These are phyloP conservation scores for Canna indica DNA, from an alignment of 176 grass and related monocot species.

Conservation along the genomic window DNA sequence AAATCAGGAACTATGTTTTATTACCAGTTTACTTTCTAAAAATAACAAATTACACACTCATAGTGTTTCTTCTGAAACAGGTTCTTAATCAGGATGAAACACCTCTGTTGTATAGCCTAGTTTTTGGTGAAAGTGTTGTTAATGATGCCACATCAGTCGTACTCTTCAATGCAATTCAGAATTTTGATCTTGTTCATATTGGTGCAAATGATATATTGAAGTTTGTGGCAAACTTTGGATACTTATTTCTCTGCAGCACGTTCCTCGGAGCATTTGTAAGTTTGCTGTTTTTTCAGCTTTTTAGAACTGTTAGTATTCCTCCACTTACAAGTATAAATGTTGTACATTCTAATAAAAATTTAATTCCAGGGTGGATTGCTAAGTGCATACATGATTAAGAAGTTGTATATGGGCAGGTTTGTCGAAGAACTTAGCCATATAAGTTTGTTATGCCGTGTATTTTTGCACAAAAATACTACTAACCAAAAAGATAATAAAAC, in stretches of 20 bases:
- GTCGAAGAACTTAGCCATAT: not conserved
- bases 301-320: not conserved
- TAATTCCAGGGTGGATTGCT: slow-evolving; percentile 67
- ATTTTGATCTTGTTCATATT: slow-evolving; percentile 58
- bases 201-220: slow-evolving; percentile 43
- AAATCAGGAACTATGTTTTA: not conserved
- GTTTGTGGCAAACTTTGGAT: slow-evolving; percentile 55
- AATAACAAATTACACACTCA: not conserved
- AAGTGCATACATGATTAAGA: slow-evolving; percentile 91
- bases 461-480: not conserved
- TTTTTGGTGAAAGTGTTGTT: slow-evolving; percentile 95
- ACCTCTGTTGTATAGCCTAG: slow-evolving; percentile 73
- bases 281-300: not conserved
- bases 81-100: slow-evolving; percentile 95
- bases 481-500: not conserved
- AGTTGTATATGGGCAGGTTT: slow-evolving; percentile 93
- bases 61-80: slow-evolving; percentile 30
- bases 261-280: slow-evolving; percentile 93
- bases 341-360: too few relatives aligned
- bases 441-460: not conserved
- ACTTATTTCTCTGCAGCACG: slow-evolving; percentile 82
- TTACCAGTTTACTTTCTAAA: not conserved
- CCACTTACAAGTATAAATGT: not conserved
- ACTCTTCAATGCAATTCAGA: slow-evolving; percentile 94
- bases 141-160: slow-evolving; percentile 95